A percentile compares a stretch with the other conserved stretches of the same genome.
Conservation (phyloP, 2,329 filamentous ascomycete species). For the Trichoderma afroharzianum region DNA sequence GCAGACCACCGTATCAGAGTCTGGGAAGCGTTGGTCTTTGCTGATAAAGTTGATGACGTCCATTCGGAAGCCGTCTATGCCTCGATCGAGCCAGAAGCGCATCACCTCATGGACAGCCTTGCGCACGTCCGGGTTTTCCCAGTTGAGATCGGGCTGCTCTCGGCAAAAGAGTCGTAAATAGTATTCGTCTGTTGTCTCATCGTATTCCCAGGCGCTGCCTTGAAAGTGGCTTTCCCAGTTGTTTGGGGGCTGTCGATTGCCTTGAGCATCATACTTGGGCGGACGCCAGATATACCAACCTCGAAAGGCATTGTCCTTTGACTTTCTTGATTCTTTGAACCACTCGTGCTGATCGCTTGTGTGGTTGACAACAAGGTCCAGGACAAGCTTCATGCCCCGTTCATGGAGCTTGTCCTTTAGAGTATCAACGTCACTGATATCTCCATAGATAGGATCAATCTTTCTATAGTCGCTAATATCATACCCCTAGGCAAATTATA, state of each 20-base stretch:
- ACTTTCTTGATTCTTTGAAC: constrained; percentile 54
- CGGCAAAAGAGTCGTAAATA: constrained; percentile 67
- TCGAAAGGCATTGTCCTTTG: constrained; percentile 51
- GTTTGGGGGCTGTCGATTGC: constrained; percentile 58
- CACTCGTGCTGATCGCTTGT: constrained; percentile 56
- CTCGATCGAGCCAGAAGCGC: constrained; percentile 70
- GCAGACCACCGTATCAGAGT: constrained; percentile 37
- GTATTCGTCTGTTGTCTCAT: constrained; percentile 47
- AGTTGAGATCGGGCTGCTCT: constrained; percentile 75
- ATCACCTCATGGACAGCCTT: constrained; percentile 65
- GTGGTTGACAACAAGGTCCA: constrained; percentile 73
- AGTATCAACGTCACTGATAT: constrained; percentile 61
- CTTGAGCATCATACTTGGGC: constrained; percentile 53
- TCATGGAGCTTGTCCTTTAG: constrained; percentile 59
- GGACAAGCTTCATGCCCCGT: constrained; percentile 64
- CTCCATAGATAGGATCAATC: constrained; percentile 65
- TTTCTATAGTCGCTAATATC: constrained; percentile 66
- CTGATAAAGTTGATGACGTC: constrained; percentile 67
- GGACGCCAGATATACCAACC: constrained; percentile 66
- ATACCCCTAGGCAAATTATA: constrained; percentile 47
- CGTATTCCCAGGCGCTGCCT: constrained; percentile 48
- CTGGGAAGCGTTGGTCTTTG: constrained; percentile 56
- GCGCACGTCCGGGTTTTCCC: constrained; percentile 65
- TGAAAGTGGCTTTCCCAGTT: constrained; percentile 47
- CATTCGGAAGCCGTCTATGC: constrained; percentile 63